Conservation (phyloP, 768 basidiomycete species). For the Phylloporus sp. region DNA sequence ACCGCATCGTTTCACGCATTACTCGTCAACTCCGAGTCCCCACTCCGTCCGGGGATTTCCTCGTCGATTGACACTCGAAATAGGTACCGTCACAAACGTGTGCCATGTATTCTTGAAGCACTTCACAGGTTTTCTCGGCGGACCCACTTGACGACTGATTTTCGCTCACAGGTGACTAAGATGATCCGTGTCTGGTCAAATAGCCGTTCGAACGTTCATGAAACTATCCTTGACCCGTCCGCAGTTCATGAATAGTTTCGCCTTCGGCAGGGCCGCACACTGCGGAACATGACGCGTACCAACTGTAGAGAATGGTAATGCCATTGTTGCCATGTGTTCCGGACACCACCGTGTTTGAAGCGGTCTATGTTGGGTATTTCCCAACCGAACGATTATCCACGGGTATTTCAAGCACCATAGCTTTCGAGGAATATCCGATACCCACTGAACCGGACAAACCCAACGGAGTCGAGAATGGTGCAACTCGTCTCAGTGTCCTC, state of each 20-base stretch:
- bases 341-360: background rate
- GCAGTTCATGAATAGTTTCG: background rate
- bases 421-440: background rate
- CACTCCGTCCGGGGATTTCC: background rate
- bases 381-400: background rate
- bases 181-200: background rate
- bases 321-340: background rate
- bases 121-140: background rate
- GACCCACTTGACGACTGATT: background rate
- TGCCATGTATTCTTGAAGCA: background rate
- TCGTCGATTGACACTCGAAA: background rate
- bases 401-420: background rate
- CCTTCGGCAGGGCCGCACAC: background rate
- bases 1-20: background rate
- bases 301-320: too few species aligned
- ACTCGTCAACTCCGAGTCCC: background rate
- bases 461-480: background rate
- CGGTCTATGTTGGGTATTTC: background rate
- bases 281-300: background rate
- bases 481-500: background rate
- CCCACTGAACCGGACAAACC: background rate
- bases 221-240: background rate
- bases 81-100: background rate
- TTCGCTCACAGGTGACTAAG: background rate
- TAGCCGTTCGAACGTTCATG: background rate